Conservation (phyloP, 257 asterid genomes). For the Fraxinus americana region DNA sequence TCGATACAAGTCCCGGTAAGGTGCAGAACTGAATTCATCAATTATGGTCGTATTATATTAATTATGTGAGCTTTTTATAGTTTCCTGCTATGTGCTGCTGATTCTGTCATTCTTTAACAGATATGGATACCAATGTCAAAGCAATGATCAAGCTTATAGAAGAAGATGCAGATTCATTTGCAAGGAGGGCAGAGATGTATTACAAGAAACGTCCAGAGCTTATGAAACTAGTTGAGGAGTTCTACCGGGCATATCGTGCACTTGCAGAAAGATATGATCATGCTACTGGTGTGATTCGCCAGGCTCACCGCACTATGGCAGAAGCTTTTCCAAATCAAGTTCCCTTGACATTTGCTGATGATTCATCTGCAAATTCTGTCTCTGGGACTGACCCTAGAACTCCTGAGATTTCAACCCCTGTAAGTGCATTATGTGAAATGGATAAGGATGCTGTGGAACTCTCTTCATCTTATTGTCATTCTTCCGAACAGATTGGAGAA, state of each 20-base stretch:
- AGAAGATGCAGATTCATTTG: constrained; percentile 97
- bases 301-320: constrained; percentile 87
- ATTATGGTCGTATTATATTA: not conserved
- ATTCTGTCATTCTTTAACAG: constrained; percentile 40
- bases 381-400: constrained; percentile 57
- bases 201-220: constrained; percentile 98
- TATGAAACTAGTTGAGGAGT: constrained; percentile 92
- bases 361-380: constrained; percentile 52
- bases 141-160: constrained; percentile 94
- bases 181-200: constrained; percentile 99
- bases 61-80: not conserved
- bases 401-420: constrained; percentile 47
- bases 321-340: constrained; percentile 87
- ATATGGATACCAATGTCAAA: constrained; percentile 90
- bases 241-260: constrained; percentile 93
- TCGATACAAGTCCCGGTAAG: not conserved
- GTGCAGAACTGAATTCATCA: too few relatives aligned
- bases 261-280: constrained; percentile 96
- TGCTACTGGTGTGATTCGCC: constrained; percentile 97
- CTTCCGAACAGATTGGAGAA: constrained; percentile 54
- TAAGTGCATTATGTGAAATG: constrained; percentile 34
- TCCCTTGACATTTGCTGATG: constrained; percentile 60
- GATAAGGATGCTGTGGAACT: constrained; percentile 23
- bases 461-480: constrained; percentile 26
- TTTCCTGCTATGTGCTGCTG: constrained; percentile 13